Evolutionary conservation across 208 protist species (phyloP).

Genomic region (Trypanosoma brucei): DNA sequence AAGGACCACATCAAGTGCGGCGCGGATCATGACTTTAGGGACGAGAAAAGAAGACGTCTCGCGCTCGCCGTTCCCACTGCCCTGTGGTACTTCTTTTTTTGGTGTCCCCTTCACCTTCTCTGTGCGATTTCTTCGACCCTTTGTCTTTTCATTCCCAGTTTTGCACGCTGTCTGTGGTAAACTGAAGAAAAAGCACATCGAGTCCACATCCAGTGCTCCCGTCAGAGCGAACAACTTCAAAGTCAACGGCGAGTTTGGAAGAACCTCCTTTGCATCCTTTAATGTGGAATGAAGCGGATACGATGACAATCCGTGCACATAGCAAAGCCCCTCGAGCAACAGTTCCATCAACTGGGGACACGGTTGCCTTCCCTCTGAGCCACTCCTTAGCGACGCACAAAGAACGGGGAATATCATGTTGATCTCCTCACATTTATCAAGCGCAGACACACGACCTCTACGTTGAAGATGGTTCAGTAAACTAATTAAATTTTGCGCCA

Average conservation of each 20-base stretch:
- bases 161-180: constrained; percentile 14
- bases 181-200: constrained; percentile 44
- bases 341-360: constrained; percentile 44
- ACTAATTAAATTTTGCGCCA: constrained; percentile 20
- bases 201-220: constrained; percentile 33
- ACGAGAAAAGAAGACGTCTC: constrained; percentile 8
- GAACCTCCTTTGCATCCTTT: constrained; percentile 26
- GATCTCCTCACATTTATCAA: constrained; percentile 31
- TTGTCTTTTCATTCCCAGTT: constrained; percentile 4
- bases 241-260: constrained; percentile 33
- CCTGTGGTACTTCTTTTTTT: constrained; percentile 7
- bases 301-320: constrained; percentile 33
- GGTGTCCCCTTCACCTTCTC: not conserved
- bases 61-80: not conserved
- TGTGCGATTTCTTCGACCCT: not conserved
- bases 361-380: constrained; percentile 31
- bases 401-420: constrained; percentile 70
- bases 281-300: constrained; percentile 62
- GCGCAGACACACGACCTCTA: constrained; percentile 15
- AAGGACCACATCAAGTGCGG: constrained; percentile 41
- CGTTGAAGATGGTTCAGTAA: constrained; percentile 14
- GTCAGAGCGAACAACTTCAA: constrained; percentile 43
- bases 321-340: constrained; percentile 30
- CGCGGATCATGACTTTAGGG: constrained; percentile 28
- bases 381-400: constrained; percentile 55